Base-by-base conservation (phyloP, 2,329 filamentous ascomycete species). In the Bipolaris gigantea region DNA sequence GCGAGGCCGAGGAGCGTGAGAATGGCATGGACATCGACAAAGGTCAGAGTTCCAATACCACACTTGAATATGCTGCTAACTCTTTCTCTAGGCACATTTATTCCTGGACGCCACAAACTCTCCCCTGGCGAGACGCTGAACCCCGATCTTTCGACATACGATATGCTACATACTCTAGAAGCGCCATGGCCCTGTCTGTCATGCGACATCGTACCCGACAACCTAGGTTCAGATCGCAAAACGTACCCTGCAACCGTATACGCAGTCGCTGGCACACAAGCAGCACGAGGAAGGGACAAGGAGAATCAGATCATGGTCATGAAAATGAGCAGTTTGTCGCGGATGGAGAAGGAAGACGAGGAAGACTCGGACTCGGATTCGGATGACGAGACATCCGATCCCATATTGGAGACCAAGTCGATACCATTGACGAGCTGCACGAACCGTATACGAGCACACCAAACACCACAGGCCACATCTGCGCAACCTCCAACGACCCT, bases 181-280 rank as follows among this genome's bases (percentile, higher is more conserved):
- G 92, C 92, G 7, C 92, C 92, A 1, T 99, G 94, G 94, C 94
- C 94, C 3, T 99, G 94, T 73, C 83, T 99, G 15, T 97, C 93
- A 2, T 96, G 97, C 76, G 94, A 97, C 73, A 88, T 99, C 56
- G 77, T 99, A 59, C 87, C 83, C 66, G 94, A 99, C 77, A 81
- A 82, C 48, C 83, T 99, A 16, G 94, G 94, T 63, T 89, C 96
- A 72, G 87, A 91, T 75, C 88, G 94, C 70, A 95, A 88, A 75
- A 87, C 88, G n/a, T 99, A 95, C 76, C 94, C 94, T 23, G 91
- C 92, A 46, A 97, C 93, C 55, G 88, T 97, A 78, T 99, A 97
- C 78, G 89, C 92, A 10, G 92, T 97, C 30, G 88, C 92, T 16
- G 94, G 94, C 56, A 99, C 94, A 11, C 94, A 99, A 79, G 94